Evolutionary conservation across 768 basidiomycete genomes (phyloP).

Genomic region (Hebeloma cylindrosporum): DNA sequence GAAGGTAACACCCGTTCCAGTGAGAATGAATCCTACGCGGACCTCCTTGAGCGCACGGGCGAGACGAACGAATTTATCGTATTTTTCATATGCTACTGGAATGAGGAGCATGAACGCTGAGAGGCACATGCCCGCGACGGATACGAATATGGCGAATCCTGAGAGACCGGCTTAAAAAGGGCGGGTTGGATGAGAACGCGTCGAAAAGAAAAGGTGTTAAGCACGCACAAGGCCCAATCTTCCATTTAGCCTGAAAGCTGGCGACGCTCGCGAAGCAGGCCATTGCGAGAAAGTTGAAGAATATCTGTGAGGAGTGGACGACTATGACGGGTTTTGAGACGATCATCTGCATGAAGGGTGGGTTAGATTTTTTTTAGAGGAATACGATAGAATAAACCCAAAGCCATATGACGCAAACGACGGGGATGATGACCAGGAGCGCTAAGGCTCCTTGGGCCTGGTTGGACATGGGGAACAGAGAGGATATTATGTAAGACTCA

Average conservation of each 20-base stretch:
- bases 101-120: conserved; percentile 72
- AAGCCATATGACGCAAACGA: conserved; percentile 65
- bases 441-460: conserved; percentile 52
- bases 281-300: conserved; percentile 93
- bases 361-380: conserved; percentile 11
- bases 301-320: conserved; percentile 73
- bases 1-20: conserved; percentile 62
- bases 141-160: conserved; percentile 82
- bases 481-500: conserved; percentile 60
- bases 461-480: conserved; percentile 38
- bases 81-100: conserved; percentile 83
- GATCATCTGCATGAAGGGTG: conserved; percentile 62
- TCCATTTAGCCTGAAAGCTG: conserved; percentile 82
- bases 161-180: conserved; percentile 70
- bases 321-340: conserved; percentile 82
- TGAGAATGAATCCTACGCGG: conserved; percentile 82
- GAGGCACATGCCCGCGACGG: conserved; percentile 70
- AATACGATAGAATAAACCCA: conserved; percentile 49
- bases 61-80: conserved; percentile 74
- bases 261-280: conserved; percentile 91
- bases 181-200: conserved; percentile 17
- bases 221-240: conserved; percentile 81
- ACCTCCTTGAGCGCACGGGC: conserved; percentile 82
- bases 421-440: conserved; percentile 65
- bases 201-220: not conserved